Base-by-base conservation (phyloP, 2,329 filamentous ascomycete species). In the Sporothrix inflata region DNA sequence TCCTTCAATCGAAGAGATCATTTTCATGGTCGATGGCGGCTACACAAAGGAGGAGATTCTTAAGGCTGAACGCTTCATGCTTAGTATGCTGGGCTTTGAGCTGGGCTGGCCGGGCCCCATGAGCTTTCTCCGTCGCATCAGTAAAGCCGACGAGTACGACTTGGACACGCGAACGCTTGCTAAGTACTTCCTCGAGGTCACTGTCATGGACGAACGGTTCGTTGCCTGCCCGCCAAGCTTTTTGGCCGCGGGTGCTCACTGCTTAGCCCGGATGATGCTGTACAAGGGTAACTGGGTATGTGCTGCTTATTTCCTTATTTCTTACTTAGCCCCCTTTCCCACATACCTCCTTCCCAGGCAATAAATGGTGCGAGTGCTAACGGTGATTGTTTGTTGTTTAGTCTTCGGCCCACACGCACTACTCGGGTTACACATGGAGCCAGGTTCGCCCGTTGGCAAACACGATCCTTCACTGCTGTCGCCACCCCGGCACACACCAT, bases 81-180 rank as follows among this genome's bases (percentile, higher is more conserved):
- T 99, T 69, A 97, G 90, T 82, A 97, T 98, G 91, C 89, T 99
- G 70, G 89, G 94, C 77, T 99, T 97, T 79, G 94, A 98, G 82
- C 89, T 99, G 70, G 96, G 96, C 69, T 98, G 94, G 92, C 96
- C 96, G n/a, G 96, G 96, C 57, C 96, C 96, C 1, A 98, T 99
- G 95, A 98, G 94, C 84, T 99, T 99, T 83, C 86, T 99, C 74
- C 90, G 96, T 74, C 91, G 95, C 72, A 96, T 98, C 82, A 98
- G 95, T 90, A 98, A 98, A 84, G 96, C 96, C 16, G 96, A 99
- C 79, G 94, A 98, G 79, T 99, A 98, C 79, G 94, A 99, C 79
- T 85, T 97, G 63, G 95, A 99, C 83, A 98, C 95, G 12, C 89
- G 96, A 49, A 98, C 96, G 5, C 85, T 99, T 71, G 94, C 96